These are phyloP conservation scores for Ambrosiella xylebori DNA, from an alignment of 2,329 filamentous ascomycete genomes.

Conservation along the genomic window DNA sequence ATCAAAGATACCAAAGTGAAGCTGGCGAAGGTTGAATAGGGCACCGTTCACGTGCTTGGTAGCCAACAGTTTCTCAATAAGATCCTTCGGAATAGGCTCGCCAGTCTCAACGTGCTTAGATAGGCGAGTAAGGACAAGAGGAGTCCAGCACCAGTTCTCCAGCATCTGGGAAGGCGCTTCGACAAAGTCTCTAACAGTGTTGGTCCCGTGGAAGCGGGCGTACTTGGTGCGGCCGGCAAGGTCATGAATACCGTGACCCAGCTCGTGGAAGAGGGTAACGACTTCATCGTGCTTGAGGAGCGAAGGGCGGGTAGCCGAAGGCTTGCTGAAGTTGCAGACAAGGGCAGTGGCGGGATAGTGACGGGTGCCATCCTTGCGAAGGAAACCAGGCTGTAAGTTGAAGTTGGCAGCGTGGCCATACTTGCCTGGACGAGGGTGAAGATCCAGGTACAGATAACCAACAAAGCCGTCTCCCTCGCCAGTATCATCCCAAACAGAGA, in stretches of 20 bases:
- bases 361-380: constrained; percentile 48
- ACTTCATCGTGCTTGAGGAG: constrained; percentile 72
- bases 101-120: constrained; percentile 57
- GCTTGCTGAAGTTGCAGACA: constrained; percentile 76
- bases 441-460: constrained; percentile 68
- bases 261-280: constrained; percentile 65
- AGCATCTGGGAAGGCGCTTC: constrained; percentile 59
- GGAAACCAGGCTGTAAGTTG: constrained; percentile 57
- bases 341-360: constrained; percentile 63
- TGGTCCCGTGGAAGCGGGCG: constrained; percentile 50
- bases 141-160: constrained; percentile 61
- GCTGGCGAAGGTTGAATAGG: constrained; percentile 58
- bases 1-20: constrained; percentile 70
- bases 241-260: constrained; percentile 56
- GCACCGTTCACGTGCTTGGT: constrained; percentile 72
- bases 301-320: constrained; percentile 56
- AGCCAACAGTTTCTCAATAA: constrained; percentile 55
- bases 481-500: constrained; percentile 67
- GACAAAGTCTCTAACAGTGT: constrained; percentile 50
- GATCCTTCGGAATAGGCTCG: constrained; percentile 54
- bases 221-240: constrained; percentile 45
- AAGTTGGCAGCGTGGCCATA: constrained; percentile 79
- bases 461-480: constrained; percentile 55
- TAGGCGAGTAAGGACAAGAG: constrained; percentile 45
- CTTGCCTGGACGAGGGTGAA: constrained; percentile 65